A percentile compares a stretch with the other conserved stretches of the same genome.
Conservation (phyloP, 495 filamentous ascomycete species). For the Pseudoneurospora amorphoporcata region DNA sequence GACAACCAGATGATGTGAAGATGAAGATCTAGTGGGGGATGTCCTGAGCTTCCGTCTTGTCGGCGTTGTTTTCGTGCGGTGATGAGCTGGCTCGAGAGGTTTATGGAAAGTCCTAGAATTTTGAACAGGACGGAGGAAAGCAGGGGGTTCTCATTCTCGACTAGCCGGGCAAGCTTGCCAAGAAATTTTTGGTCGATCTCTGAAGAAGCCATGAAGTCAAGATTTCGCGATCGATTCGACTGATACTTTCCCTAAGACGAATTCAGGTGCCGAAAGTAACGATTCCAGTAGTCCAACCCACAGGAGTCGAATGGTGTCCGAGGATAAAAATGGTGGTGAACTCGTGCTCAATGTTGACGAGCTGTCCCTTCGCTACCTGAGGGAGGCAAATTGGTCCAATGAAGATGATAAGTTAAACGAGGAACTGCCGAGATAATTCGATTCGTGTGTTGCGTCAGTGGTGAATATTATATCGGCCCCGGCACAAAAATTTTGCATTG, state of each 20-base stretch:
- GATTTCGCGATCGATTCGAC: background rate
- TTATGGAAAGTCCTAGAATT: conserved; percentile 80
- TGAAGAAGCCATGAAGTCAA: conserved; percentile 69
- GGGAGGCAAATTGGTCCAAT: background rate
- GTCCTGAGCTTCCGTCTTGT: conserved; percentile 65
- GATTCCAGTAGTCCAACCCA: background rate
- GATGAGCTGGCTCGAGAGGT: conserved; percentile 75
- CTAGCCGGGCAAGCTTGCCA: conserved; percentile 69
- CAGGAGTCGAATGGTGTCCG: background rate
- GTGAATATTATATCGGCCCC: background rate
- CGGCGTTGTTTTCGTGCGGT: conserved; percentile 76
- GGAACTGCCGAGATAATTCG: conserved; percentile 13
- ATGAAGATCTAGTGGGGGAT: conserved; percentile 73
- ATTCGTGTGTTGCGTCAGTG: conserved; percentile 14
- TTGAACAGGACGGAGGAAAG: conserved; percentile 78
- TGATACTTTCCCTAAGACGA: background rate
- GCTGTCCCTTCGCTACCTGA: background rate
- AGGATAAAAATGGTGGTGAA: background rate
- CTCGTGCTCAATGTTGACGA: background rate
- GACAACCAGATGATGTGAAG: conserved; percentile 95
- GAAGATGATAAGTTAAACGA: conserved; percentile 16
- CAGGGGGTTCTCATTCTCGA: conserved; percentile 57
- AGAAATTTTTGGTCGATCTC: conserved; percentile 97
- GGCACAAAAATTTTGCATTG: background rate
- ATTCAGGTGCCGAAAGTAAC: background rate